Conservation (phyloP, 2,329 filamentous ascomycete genomes). For the Fusarium miscanthi region DNA sequence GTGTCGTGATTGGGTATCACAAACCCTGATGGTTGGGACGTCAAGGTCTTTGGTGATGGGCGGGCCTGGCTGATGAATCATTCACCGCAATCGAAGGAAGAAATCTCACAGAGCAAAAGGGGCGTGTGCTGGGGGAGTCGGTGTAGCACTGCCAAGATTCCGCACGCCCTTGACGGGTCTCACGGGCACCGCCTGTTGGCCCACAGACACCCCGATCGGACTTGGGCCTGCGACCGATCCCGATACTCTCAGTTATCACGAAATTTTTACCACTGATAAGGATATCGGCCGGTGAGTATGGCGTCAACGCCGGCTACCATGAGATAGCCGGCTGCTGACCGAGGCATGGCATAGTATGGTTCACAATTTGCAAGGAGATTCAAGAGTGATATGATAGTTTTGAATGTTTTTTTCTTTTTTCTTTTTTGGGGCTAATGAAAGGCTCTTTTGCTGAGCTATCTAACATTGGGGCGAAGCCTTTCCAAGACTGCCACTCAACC, state of each 20-base stretch:
- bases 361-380: conserved; percentile 10
- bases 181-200: conserved; percentile 16
- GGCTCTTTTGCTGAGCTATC: conserved; percentile 40
- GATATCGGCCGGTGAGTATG: conserved; percentile 22
- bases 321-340: conserved; percentile 24
- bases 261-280: conserved; percentile 36
- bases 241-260: conserved; percentile 31
- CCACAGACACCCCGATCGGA: conserved; percentile 32
- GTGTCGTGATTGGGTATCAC: conserved; percentile 21
- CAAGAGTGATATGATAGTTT: conserved; percentile 20
- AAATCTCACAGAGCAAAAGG: not conserved
- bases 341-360: conserved; percentile 11
- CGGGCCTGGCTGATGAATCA: conserved; percentile 39
- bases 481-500: conserved; percentile 42
- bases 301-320: conserved; percentile 21
- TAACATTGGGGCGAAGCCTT: conserved; percentile 24
- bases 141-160: not conserved
- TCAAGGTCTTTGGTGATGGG: conserved; percentile 30
- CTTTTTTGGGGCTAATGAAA: conserved; percentile 8
- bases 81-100: conserved; percentile 25
- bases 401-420: conserved; percentile 41
- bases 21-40: conserved; percentile 27
- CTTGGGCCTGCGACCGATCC: conserved; percentile 32
- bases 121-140: conserved; percentile 5
- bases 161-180: conserved; percentile 11